Evolutionary conservation across 2,329 filamentous ascomycete genomes (phyloP), one percentile per base, ranked within the genome.

Genomic region (Stagonosporopsis rhizophila): DNA sequence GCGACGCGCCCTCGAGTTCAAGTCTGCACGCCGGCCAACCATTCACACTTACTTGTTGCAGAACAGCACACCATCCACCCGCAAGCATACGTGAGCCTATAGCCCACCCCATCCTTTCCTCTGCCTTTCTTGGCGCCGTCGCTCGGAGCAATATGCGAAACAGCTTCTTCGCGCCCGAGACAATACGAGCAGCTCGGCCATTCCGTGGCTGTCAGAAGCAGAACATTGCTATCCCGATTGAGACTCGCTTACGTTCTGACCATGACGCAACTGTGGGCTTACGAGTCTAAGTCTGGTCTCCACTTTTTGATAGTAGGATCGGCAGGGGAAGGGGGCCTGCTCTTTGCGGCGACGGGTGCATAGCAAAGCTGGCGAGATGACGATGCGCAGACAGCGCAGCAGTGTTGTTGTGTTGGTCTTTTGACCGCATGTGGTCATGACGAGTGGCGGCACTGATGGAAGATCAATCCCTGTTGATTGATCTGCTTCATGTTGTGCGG

Each of bases 231-330:
- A 46, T 34, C 41, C 25, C 11, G 3, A 38, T 42, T 7, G 8
- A 19, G 47, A 19, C 53, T 52, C 37, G 53, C 53, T 48, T 56
- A 46, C 41, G 15, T 25, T 23, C 19, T 38, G 15, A 19, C 12
- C 32, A 61, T 61, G 59, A 61, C 59, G 59, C 49, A 58, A 52
- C 5, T 34, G 32, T 56, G 39, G 35, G 44, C 9, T 32, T 11
- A 39, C 52, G 58, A 57, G 37, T 52, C 46, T 49, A 44, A 3
- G 22, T 19, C n/a, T 32, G 19, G 32, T 49, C 52, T 44, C 52
- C 58, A 53, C 44, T 52, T 42, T 52, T 44, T 19, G n/a, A 64
- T 53, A 64, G 55, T 59, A 57, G 42, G 64, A 66, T 68, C 64
- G 62, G 49, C 65, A 66, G 64, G 64, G 57, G 65, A 50, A 37